These are phyloP conservation scores for Neostapfia colusana DNA, from an alignment of 176 grass and related monocot species.

Conservation along the genomic window DNA sequence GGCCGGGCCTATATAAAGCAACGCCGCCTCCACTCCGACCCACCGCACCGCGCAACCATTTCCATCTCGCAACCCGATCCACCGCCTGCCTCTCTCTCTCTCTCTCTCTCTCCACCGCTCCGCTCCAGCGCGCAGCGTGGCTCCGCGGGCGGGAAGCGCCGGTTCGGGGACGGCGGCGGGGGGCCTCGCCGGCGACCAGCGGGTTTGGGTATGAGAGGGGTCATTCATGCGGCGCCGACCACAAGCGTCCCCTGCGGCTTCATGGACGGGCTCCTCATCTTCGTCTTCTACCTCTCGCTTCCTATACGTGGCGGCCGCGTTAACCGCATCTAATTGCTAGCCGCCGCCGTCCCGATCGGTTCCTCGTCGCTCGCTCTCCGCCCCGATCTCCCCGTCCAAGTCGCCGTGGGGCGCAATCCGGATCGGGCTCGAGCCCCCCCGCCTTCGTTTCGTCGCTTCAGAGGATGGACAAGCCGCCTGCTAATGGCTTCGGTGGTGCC, in stretches of 20 bases:
- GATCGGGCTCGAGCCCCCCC: background rate
- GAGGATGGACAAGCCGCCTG: slow-evolving; percentile 47
- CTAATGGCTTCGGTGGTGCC: slow-evolving; percentile 46
- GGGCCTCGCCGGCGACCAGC: slow-evolving; percentile 38
- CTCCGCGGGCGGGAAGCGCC: slow-evolving; percentile 35
- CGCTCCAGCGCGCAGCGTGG: slow-evolving; percentile 42
- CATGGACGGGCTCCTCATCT: slow-evolving; percentile 98
- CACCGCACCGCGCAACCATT: slow-evolving; percentile 3
- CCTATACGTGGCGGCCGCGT: slow-evolving; percentile 79
- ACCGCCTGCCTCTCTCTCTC: background rate
- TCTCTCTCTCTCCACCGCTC: background rate
- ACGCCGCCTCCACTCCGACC: background rate
- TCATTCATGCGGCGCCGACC: slow-evolving; percentile 52
- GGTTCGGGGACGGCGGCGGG: slow-evolving; percentile 42
- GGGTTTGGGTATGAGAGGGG: slow-evolving; percentile 82
- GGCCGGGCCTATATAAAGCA: background rate
- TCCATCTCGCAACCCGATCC: background rate
- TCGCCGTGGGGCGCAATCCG: background rate
- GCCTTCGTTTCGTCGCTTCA: background rate
- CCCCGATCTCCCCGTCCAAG: slow-evolving; percentile 13
- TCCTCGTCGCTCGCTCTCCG: background rate
- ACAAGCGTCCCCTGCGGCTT: slow-evolving; percentile 42
- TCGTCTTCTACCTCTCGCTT: slow-evolving; percentile 91
- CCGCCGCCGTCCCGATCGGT: background rate
- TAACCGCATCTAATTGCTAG: slow-evolving; percentile 51